Conservation (phyloP, 768 basidiomycete species). For the Wakefieldia striispora region DNA sequence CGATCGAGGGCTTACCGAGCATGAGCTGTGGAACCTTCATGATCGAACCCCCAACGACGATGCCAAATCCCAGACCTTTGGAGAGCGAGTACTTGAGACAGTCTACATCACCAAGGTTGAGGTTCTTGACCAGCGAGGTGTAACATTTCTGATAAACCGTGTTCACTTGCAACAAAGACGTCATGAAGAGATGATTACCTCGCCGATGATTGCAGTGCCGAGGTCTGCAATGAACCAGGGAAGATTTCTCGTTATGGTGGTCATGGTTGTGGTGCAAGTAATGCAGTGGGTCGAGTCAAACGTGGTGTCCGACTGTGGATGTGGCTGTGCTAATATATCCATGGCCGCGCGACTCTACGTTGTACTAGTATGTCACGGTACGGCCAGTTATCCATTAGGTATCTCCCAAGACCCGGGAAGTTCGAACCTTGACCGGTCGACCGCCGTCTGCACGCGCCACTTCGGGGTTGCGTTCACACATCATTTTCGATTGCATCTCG, state of each 20-base stretch:
- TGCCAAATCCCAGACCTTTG: conserved; percentile 89
- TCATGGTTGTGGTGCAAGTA: conserved; percentile 47
- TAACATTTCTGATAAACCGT: conserved; percentile 78
- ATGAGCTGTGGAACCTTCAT: conserved; percentile 97
- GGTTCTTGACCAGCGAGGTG: conserved; percentile 80
- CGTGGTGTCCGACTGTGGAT: background rate
- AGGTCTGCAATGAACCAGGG: conserved; percentile 84
- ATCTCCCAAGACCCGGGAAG: too few species aligned
- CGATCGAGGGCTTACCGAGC: conserved; percentile 53
- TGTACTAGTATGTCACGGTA: too few species aligned
- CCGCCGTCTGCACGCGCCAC: too few species aligned
- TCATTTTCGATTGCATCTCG: too few species aligned
- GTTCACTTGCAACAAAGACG: background rate
- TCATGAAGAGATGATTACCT: conserved; percentile 44
- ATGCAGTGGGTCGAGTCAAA: background rate
- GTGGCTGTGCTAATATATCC: conserved; percentile 27
- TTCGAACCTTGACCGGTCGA: too few species aligned
- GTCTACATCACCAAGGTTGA: conserved; percentile 69
- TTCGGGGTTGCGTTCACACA: too few species aligned
- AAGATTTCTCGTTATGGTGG: conserved; percentile 76
- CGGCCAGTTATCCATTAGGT: too few species aligned
- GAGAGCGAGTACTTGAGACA: conserved; percentile 92
- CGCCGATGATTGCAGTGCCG: conserved; percentile 76
- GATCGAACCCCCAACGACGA: conserved; percentile 88
- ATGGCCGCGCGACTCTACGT: too few species aligned